Evolutionary conservation across 106 monocot species (phyloP).

Genomic region (Amphibolis antarctica): DNA sequence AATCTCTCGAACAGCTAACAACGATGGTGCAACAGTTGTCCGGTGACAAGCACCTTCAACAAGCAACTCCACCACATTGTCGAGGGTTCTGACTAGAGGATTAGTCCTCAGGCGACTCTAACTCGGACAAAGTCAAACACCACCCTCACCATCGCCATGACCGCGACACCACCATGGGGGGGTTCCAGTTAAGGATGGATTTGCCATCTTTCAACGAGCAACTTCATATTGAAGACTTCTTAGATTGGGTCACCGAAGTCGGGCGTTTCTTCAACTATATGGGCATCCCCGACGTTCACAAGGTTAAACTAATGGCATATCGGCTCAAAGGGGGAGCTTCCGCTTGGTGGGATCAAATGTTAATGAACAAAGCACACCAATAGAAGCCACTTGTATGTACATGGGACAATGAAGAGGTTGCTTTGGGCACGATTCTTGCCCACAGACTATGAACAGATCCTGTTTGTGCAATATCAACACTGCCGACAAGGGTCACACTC

Average conservation of each 20-base stretch:
- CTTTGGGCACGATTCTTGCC: not conserved
- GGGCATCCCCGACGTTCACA: not conserved
- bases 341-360: slow-evolving; percentile 7
- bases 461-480: slow-evolving; percentile 3
- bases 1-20: too few species aligned
- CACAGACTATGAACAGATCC: not conserved
- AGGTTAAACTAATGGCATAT: slow-evolving; percentile 7
- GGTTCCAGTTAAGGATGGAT: slow-evolving; percentile 6
- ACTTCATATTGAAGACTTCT: slow-evolving; percentile 3
- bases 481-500: not conserved
- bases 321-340: slow-evolving; percentile 8
- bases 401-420: slow-evolving; percentile 2
- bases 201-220: slow-evolving; percentile 5
- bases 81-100: too few species aligned
- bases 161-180: not conserved
- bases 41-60: too few species aligned
- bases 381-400: not conserved
- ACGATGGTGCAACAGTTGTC: too few species aligned
- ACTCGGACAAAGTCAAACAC: too few species aligned
- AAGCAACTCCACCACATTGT: too few species aligned
- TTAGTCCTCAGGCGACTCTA: too few species aligned
- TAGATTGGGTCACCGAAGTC: slow-evolving; percentile 7
- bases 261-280: slow-evolving; percentile 11
- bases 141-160: too few species aligned
- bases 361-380: not conserved